These are phyloP conservation scores for Lipomyces yamanashiensis DNA, from an alignment of 805 yeast genomes.

Conservation along the genomic window DNA sequence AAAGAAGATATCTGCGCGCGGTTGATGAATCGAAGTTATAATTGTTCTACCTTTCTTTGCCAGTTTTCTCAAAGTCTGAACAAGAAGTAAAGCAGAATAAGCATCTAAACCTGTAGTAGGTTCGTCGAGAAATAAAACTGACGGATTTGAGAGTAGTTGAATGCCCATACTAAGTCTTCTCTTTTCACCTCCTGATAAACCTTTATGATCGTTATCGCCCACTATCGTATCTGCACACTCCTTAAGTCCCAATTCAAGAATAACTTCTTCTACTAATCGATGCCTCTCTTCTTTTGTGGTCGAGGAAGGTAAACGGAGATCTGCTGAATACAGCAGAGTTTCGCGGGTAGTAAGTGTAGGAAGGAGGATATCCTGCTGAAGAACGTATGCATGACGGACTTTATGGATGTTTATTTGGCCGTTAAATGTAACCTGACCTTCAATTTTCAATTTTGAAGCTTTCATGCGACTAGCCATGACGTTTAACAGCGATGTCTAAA, in stretches of 20 bases:
- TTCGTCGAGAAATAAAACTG: conserved; percentile 77
- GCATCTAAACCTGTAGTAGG: conserved; percentile 90
- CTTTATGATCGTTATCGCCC: conserved; percentile 58
- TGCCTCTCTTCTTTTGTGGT: conserved; percentile 52
- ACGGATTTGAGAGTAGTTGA: conserved; percentile 76
- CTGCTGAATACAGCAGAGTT: conserved; percentile 71
- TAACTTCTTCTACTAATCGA: conserved; percentile 60
- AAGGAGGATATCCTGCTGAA: conserved; percentile 73
- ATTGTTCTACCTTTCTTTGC: conserved; percentile 69
- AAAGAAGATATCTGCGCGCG: conserved; percentile 73
- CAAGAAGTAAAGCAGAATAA: conserved; percentile 68
- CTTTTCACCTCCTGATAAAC: conserved; percentile 84
- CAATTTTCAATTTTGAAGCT: conserved; percentile 33
- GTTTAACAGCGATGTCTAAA: conserved; percentile 70
- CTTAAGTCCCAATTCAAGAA: conserved; percentile 66
- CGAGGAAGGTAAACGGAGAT: conserved; percentile 61
- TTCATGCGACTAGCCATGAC: conserved; percentile 46
- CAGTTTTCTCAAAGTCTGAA: conserved; percentile 62
- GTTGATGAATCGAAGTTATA: conserved; percentile 81
- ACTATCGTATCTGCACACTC: conserved; percentile 66
- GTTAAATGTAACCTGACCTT: conserved; percentile 42
- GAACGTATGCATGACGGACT: conserved; percentile 62
- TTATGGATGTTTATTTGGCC: conserved; percentile 39
- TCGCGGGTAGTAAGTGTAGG: conserved; percentile 77
- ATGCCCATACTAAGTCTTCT: conserved; percentile 77